phyloP scores from a whole-genome alignment of 768 basidiomycete genomes.

The Dioszegia aurantiaca region DNA sequence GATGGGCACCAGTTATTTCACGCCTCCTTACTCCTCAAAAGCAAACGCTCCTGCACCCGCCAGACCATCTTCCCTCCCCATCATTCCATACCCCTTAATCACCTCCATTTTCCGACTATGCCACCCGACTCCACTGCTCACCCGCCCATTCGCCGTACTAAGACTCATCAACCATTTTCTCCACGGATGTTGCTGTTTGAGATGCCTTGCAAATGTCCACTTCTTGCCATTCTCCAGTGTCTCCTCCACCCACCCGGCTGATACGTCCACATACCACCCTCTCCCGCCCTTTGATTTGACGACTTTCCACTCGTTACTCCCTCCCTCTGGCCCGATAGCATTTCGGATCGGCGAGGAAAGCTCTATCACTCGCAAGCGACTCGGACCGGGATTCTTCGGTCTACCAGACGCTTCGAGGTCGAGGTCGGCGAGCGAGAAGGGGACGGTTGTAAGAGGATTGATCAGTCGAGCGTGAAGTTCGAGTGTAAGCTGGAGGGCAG shows the following conservation, averaged over 20 bases:
- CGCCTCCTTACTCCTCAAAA: conserved; percentile 69
- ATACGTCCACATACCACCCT: conserved; percentile 91
- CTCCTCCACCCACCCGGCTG: conserved; percentile 69
- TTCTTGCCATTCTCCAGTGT: conserved; percentile 18
- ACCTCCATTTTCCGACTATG: conserved; percentile 97
- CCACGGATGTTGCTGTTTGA: conserved; percentile 59
- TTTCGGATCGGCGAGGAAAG: conserved; percentile 68
- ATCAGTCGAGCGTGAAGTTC: conserved; percentile 74
- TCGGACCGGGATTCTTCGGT: conserved; percentile 53
- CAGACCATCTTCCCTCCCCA: conserved; percentile 87
- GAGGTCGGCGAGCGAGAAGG: conserved; percentile 65
- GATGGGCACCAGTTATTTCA: too few relatives aligned
- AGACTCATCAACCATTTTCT: conserved; percentile 69
- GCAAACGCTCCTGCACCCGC: conserved; percentile 94
- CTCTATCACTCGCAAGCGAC: conserved; percentile 82
- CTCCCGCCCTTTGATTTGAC: conserved; percentile 88
- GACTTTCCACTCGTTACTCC: conserved; percentile 69
- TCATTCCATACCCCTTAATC: conserved; percentile 81
- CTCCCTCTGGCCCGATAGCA: conserved; percentile 62
- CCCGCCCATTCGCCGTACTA: conserved; percentile 77
- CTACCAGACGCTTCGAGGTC: conserved; percentile 19
- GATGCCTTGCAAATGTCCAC: conserved; percentile 53
- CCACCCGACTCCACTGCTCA: conserved; percentile 90
- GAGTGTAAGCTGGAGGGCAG: conserved; percentile 68
- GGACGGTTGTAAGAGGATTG: conserved; percentile 73